Conservation (phyloP, 352 stramenopile genomes). For the Pythium oligandrum region DNA sequence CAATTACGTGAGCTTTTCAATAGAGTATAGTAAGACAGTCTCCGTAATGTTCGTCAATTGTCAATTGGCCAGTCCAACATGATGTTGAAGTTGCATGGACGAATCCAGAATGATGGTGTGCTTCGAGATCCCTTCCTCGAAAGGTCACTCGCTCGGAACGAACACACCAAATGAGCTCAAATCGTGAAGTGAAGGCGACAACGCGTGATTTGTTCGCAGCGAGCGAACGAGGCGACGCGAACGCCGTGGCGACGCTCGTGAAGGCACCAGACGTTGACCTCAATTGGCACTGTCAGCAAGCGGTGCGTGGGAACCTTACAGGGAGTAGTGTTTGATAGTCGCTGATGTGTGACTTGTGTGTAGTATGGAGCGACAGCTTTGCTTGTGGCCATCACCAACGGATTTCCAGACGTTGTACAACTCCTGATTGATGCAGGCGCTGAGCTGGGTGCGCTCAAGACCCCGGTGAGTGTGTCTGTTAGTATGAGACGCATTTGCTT, state of each 20-base stretch:
- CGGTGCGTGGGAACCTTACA: constrained; percentile 25
- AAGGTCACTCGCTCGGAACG: not conserved
- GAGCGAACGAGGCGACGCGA: constrained; percentile 44
- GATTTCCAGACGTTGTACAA: constrained; percentile 44
- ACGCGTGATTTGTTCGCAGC: constrained; percentile 58
- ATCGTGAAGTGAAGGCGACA: constrained; percentile 48
- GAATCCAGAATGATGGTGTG: constrained; percentile 5
- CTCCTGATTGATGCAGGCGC: constrained; percentile 53
- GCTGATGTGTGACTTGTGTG: constrained; percentile 1
- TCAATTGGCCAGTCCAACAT: too few species aligned
- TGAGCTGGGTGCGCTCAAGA: constrained; percentile 64
- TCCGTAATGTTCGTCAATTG: too few species aligned
- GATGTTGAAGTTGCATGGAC: not conserved
- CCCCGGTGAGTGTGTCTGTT: constrained; percentile 29
- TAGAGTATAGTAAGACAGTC: too few species aligned
- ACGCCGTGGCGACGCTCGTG: constrained; percentile 40
- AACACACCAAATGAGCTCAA: constrained; percentile 45
- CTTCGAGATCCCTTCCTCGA: not conserved
- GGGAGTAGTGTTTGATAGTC: not conserved
- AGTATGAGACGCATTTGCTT: not conserved
- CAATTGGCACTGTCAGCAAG: constrained; percentile 70
- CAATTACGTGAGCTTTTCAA: too few species aligned
- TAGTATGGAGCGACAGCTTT: constrained; percentile 73
- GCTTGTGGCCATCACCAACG: constrained; percentile 62
- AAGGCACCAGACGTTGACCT: constrained; percentile 41